Percentiles rank a stretch among this genome's conserved stretches.
Conservation (phyloP, 2,329 filamentous ascomycete genomes). For the Cladobotryum mycophilum region DNA sequence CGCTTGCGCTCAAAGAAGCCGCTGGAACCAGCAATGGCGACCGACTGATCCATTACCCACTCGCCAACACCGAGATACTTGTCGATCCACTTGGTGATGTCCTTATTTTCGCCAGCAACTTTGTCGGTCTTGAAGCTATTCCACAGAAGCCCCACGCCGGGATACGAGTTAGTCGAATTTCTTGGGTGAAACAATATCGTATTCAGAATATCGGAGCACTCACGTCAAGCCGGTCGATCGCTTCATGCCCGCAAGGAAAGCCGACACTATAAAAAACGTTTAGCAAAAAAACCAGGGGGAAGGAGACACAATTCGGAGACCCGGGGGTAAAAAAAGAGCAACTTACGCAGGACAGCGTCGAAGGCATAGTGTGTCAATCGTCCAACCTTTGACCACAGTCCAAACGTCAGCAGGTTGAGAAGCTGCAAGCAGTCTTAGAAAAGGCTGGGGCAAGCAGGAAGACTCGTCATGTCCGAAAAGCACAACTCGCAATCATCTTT, state of each 20-base stretch:
- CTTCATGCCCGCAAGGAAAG: conserved; percentile 94
- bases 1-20: conserved; percentile 87
- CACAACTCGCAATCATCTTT: conserved; percentile 14
- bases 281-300: neutral
- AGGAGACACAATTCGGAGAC: neutral
- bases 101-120: conserved; percentile 71
- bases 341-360: conserved; percentile 84
- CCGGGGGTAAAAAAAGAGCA: neutral
- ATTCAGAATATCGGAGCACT: conserved; percentile 35
- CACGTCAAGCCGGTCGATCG: conserved; percentile 97
- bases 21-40: conserved; percentile 82
- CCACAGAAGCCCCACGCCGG: conserved; percentile 9
- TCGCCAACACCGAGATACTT: conserved; percentile 93
- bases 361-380: conserved; percentile 91
- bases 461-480: conserved; percentile 14
- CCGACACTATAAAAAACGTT: conserved; percentile 60
- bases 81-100: conserved; percentile 81
- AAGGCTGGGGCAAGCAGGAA: conserved; percentile 18
- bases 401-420: conserved; percentile 63
- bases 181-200: neutral
- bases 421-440: conserved; percentile 43
- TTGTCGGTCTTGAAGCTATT: conserved; percentile 79
- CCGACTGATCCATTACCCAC: conserved; percentile 97
- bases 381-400: conserved; percentile 74
- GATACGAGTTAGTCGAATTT: conserved; percentile 29